Conservation (phyloP, 1,139 yeast species). For the Kurtzmaniella natalensis region DNA sequence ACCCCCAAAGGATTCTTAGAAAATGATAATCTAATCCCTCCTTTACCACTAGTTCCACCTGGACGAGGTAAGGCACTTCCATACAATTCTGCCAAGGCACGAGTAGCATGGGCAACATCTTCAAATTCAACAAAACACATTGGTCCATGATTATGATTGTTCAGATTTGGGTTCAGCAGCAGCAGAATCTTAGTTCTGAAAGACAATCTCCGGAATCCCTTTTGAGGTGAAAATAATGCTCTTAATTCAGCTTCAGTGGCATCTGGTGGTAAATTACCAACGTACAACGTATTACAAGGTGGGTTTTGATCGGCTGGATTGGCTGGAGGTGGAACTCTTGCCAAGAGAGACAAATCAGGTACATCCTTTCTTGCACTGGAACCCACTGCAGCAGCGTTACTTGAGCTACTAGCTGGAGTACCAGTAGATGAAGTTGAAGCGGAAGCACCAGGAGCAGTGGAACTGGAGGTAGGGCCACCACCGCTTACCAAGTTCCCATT, state of each 20-base stretch:
- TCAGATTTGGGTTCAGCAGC: constrained; percentile 23
- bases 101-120: constrained; percentile 88
- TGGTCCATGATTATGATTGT: constrained; percentile 75
- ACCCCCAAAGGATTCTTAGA: constrained; percentile 97
- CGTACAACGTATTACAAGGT: constrained; percentile 94
- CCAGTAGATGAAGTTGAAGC: not conserved
- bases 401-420: constrained; percentile 1
- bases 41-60: constrained; percentile 70
- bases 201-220: constrained; percentile 87
- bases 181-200: constrained; percentile 71
- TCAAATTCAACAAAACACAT: constrained; percentile 99
- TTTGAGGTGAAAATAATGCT: constrained; percentile 79
- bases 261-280: constrained; percentile 95
- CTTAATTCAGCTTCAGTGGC: constrained; percentile 93
- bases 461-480: not conserved
- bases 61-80: constrained; percentile 79
- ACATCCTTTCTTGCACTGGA: constrained; percentile 29
- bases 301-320: constrained; percentile 99
- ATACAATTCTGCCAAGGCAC: constrained; percentile 88
- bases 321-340: constrained; percentile 91
- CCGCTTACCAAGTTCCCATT: too few species aligned
- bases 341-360: constrained; percentile 70
- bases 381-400: constrained; percentile 23
- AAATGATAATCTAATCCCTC: constrained; percentile 90
- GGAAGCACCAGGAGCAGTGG: constrained; percentile 1